Base-by-base conservation (phyloP, 164 flowering plant species). In the Malania oleifera region DNA sequence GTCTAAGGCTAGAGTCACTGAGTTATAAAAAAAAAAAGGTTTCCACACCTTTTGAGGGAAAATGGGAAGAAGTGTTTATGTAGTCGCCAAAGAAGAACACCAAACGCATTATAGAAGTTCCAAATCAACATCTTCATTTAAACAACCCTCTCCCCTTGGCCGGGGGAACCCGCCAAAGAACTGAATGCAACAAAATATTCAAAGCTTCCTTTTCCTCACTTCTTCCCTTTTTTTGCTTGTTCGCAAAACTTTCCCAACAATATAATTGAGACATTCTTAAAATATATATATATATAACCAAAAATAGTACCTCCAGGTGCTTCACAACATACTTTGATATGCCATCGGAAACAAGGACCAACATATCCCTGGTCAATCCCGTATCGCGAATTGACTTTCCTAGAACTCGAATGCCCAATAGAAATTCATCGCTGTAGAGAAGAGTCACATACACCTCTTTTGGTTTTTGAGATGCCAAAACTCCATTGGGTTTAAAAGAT, bases 301-400 rank as follows among this genome's bases (percentile, higher is more conserved):
- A 31, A 31, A 31, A 4, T 9, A 4, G 35, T 9, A 83, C 98
- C 35, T 31, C 9, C 35, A 4, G 86, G 18, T 87, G 92, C 65
- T 71, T 72, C 60, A 75, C 84, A n/a, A 97, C 87, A 60, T 79
- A 84, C 43, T 80, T 80, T 12, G 98, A 87, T 46, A 93, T 96
- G 10, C 98, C 98, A 72, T 93, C 98, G 14, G 98, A 93, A 58
- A 93, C 96, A 48, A 93, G 68, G 64, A 77, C 97, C 22, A 93
- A 92, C 92, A 93, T 87, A 43, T 87, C 96, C 63, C 82, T 90
- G 14, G 60, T 82, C 9, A 97, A 79, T 61, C 95, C 86, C 49
- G 96, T 87, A 49, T 83, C 87, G 3, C 96, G 74, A 44, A 90
- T 87, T 24, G 98, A 92, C 63, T 87, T 92, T 26, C 98, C 98